Evolutionary conservation across 257 asterid species (phyloP), one percentile per base, ranked within the genome.

Genomic region (Nemophila menziesii): DNA sequence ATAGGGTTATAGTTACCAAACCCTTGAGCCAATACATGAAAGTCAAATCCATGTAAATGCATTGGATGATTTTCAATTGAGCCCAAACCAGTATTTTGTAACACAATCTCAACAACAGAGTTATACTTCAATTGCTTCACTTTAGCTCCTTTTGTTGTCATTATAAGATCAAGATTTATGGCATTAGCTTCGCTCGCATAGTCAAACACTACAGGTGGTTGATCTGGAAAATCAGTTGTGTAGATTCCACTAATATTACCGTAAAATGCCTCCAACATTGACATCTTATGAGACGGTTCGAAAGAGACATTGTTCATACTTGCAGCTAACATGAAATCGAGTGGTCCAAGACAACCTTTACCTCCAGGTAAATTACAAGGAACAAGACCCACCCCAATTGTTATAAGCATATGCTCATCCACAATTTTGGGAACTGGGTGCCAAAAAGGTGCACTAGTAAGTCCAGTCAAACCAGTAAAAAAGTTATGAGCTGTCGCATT

Each of bases 401-500:
- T 41, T 8, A 41, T 41, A n/a, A 41, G 20, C 46, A 41, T 2
- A 1, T 24, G 24, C 7, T 41, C 46, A 11, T 41, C 46, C 22
- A 41, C 46, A 1, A 6, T 4, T 41, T 41, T n/a, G 10, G 89
- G 89, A 16, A 68, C 73, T 1, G 67, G 73, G 0, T 2, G 2
- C 83, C 78, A 74, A 12, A 74, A 74, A 1, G 68, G 80, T 10
- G 46, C 46, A 9, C 24, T 41, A 7, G 46, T 41, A 41, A 41
- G 46, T 1, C n/a, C 46, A 22, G 89, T 78, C 12, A 74, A 34
- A 40, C 61, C 66, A 46, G 24, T 65, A 52, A 44, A 66, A 21
- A 78, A 74, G 29, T 11, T 60, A 24, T 71, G 65, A 44, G 83
- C 83, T 0, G 82, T 78, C 2, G 70, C 76, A 0, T 80, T 78